Evolutionary conservation across 345 rosid species (phyloP).

Genomic region (Mercurialis annua): DNA sequence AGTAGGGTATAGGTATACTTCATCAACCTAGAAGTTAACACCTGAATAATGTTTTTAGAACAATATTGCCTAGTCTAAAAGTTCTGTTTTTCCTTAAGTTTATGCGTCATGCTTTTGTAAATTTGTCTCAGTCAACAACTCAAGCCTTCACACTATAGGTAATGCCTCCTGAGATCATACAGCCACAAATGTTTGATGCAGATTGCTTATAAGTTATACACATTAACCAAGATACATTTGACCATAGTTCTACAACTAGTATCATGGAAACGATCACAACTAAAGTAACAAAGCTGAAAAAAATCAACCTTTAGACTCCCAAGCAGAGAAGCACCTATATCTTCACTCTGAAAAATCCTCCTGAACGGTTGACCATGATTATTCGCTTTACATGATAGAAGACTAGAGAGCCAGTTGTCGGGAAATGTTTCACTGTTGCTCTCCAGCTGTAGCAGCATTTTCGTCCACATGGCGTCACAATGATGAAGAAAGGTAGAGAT

Average conservation of each 20-base stretch:
- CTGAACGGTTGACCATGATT: conserved; percentile 32
- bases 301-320: conserved; percentile 69
- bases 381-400: conserved; percentile 27
- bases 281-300: conserved; percentile 1
- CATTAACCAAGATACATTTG: conserved; percentile 1
- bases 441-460: conserved; percentile 26
- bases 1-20: no score
- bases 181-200: no score
- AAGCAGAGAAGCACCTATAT: conserved; percentile 51
- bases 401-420: conserved; percentile 19
- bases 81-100: neutral
- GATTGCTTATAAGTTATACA: neutral
- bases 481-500: conserved; percentile 55
- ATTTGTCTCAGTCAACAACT: no score
- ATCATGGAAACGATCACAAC: neutral
- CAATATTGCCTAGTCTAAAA: no score
- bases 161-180: no score
- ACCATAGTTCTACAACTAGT: neutral
- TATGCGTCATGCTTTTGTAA: neutral
- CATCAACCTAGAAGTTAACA: no score
- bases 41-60: no score
- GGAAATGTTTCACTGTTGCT: conserved; percentile 11
- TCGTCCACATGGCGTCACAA: conserved; percentile 50
- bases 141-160: no score
- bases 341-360: conserved; percentile 52